Conservation (phyloP, 495 filamentous ascomycete genomes). For the Sordaria brevicollis region DNA sequence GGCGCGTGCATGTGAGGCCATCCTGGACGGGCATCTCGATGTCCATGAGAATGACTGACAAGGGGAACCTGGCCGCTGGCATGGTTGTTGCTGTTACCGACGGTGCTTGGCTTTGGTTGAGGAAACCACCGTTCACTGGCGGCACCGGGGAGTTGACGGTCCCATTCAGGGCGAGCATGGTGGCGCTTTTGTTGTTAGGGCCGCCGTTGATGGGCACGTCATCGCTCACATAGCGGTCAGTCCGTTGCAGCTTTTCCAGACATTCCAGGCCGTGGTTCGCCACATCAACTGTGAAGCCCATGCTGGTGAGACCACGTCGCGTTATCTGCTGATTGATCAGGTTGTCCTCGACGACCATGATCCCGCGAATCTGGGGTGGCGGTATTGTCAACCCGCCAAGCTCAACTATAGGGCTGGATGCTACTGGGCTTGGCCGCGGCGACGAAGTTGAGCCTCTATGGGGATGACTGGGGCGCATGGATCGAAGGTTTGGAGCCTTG, state of each 20-base stretch:
- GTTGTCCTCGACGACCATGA: conserved; percentile 71
- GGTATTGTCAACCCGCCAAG: neutral
- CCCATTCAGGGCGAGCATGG: neutral
- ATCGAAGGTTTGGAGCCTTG: neutral
- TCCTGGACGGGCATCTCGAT: conserved; percentile 83
- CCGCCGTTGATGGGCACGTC: neutral
- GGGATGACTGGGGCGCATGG: neutral
- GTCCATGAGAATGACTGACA: conserved; percentile 60
- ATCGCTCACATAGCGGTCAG: conserved; percentile 22
- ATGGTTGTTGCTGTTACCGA: conserved; percentile 8
- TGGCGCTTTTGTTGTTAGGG: conserved; percentile 14
- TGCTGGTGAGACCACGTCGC: conserved; percentile 49
- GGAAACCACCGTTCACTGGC: neutral
- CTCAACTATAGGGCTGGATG: conserved; percentile 1
- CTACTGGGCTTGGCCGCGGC: conserved; percentile 1
- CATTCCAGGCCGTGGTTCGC: conserved; percentile 71
- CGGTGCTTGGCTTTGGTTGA: conserved; percentile 4
- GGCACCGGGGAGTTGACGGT: neutral
- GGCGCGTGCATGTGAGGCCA: conserved; percentile 55
- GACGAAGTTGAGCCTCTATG: conserved; percentile 1
- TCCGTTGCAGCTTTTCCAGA: conserved; percentile 38
- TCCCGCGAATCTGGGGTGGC: conserved; percentile 19
- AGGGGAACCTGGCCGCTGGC: conserved; percentile 5
- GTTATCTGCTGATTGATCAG: conserved; percentile 64
- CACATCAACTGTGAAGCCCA: conserved; percentile 54